Percentiles rank a stretch among this genome's conserved stretches.
Conservation (phyloP, 1,284 basidiomycete genomes). For the Chiua sp. region DNA sequence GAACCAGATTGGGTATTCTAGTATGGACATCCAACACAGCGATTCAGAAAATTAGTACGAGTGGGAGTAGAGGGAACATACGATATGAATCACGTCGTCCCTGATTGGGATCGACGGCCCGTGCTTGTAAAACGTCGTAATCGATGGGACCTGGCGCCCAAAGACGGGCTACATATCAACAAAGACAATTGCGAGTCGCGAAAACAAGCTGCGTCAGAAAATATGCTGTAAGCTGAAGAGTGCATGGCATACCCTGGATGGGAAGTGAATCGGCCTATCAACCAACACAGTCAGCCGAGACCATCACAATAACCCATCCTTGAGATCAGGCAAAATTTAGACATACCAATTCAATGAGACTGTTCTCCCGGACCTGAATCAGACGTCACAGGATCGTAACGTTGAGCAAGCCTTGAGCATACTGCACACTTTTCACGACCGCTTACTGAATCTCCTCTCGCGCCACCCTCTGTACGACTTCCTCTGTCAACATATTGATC, state of each 20-base stretch:
- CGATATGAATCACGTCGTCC: constrained; percentile 70
- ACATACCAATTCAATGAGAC: constrained; percentile 68
- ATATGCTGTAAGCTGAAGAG: not conserved
- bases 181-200: not conserved
- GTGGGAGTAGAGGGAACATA: constrained; percentile 28
- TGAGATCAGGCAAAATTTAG: not conserved
- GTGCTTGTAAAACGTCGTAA: constrained; percentile 46
- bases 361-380: constrained; percentile 51
- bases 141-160: constrained; percentile 56
- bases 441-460: constrained; percentile 66
- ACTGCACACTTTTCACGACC: not conserved
- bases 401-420: no score
- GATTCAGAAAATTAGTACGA: no score
- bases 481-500: constrained; percentile 69
- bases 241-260: constrained; percentile 52
- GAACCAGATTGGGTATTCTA: constrained; percentile 81
- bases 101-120: constrained; percentile 40
- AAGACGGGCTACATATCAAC: constrained; percentile 55
- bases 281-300: constrained; percentile 3
- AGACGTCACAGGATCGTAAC: not conserved
- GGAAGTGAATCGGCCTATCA: constrained; percentile 69
- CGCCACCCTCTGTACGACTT: constrained; percentile 64
- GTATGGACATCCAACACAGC: not conserved
- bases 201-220: not conserved
- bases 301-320: not conserved